Evolutionary conservation across 2,329 filamentous ascomycete species (phyloP), one percentile per base, ranked within the genome.

Genomic region (Penicillium sp.): DNA sequence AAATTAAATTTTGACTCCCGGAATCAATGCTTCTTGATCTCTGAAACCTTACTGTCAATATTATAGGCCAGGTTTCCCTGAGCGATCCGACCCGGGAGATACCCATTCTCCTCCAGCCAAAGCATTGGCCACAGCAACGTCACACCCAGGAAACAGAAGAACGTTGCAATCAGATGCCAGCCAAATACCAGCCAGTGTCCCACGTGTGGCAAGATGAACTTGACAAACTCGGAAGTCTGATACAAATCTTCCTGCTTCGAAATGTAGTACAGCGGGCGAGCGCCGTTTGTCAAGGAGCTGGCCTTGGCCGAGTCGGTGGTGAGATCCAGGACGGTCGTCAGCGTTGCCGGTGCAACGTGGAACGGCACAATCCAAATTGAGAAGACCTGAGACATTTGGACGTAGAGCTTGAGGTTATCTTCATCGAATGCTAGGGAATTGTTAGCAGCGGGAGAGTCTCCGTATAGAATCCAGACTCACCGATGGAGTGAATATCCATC

Each of bases 181-280:
- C 79, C 56, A 70, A 81, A 76, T 1, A 90, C 69, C 1, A 86
- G 28, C 22, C 81, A 63, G 7, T 76, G 71, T 0, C 82, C 84
- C 0, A 86, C 79, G 10, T 76, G 81, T 9, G 87, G 84, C 14
- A 81, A 63, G 16, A 92, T 61, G 65, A 95, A 94, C 61, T 86
- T 86, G 54, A 92, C 75, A 56, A 86, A 86, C 60, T 95, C 87
- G 44, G 84, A 86, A 0, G 84, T 78, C 63, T 92, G 89, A 65
- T 95, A 95, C 7, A 92, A 73, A 66, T 96, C 90, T 58, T 95
- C 85, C 67, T 96, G 91, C 16, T 78, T 81, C 6, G 77, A 70
- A 56, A 95, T 92, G 66, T 86, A 88, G 73, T 91, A 94, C 51
- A 79, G 79, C 20, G 63, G 71, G 33, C 63, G 55, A 9, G 64